Base-by-base conservation (phyloP, 2,329 filamentous ascomycete genomes). In the Thielaviopsis ethacetica region DNA sequence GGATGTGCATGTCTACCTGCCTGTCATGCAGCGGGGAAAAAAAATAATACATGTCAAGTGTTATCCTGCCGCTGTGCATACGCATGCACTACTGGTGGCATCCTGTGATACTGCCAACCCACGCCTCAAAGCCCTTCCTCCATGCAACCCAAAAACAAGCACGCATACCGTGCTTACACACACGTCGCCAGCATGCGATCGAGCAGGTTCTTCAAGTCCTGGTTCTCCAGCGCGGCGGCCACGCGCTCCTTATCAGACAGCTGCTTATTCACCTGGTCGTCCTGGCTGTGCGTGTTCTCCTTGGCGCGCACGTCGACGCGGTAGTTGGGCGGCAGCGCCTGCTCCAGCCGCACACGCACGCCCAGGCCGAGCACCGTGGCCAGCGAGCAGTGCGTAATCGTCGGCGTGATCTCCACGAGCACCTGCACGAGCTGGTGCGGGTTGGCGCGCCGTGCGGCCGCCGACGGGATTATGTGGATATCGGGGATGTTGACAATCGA, bases 401-500 rank as follows among this genome's bases (percentile, higher is more conserved):
- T 98, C 10, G 93, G 93, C 12, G 93, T 98, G 65, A 98, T 85
- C 66, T 95, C 82, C 51, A 98, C 89, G 2, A 85, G 79, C 41
- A 97, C 89, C 47, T 76, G 84, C 72, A 75, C 90, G 74, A 79
- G 80, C 68, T 67, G 82, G 73, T 75, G 72, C 17, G 75, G 71
- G 59, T 74, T 72, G 27, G 73, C 78, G 38, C 56, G 50, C 22
- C 68, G 65, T 9, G 69, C 68, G 0, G 66, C 59, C 5, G 70
- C 71, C n/a, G 71, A 67, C 9, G 72, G 72, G 10, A 72, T 75
- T 65, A 98, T 88, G 66, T 82, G 78, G 66, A 98, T 96, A 71
- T 98, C 93, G 34, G 87, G 84, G n/a, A 98, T 82, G 65, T 94
- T 96, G 65, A 98, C 90, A 57, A 98, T 93, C 38, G 91, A 90